A percentile compares a stretch with the other conserved stretches of the same genome.
These are phyloP conservation scores for Cornus controversa DNA, from an alignment of 148 eudicot species.

Conservation along the genomic window DNA sequence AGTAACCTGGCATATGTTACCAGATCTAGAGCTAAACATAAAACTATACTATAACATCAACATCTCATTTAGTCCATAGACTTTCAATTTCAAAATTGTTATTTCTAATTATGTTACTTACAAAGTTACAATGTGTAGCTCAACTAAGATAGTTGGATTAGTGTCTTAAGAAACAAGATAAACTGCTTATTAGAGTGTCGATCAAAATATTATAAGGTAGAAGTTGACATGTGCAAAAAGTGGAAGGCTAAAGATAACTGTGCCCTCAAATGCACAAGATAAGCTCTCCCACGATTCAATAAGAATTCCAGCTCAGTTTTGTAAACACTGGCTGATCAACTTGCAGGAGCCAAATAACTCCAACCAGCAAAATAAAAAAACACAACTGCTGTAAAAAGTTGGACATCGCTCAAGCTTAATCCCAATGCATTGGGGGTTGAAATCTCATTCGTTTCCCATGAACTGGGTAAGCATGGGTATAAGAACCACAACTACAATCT, in stretches of 20 bases:
- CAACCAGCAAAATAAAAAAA: background rate
- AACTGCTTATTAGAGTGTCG: too few species aligned
- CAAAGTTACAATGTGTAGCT: background rate
- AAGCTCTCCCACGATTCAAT: background rate
- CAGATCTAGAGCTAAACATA: too few species aligned
- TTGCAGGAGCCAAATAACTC: background rate
- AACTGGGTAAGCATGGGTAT: too few species aligned
- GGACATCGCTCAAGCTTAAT: background rate
- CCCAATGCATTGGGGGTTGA: background rate
- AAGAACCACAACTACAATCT: too few species aligned
- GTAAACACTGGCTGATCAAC: background rate
- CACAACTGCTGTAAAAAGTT: background rate
- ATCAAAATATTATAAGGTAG: too few species aligned
- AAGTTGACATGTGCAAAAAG: too few species aligned
- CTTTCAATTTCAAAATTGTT: background rate
- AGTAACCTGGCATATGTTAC: background rate
- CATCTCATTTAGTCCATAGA: background rate
- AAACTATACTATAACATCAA: background rate
- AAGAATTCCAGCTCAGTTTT: background rate
- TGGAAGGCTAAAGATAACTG: background rate
- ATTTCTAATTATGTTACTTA: background rate
- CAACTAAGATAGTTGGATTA: background rate
- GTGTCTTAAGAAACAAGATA: background rate
- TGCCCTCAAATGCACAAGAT: background rate
- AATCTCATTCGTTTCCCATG: too few species aligned